These are phyloP conservation scores for Botrytis tulipae DNA, from an alignment of 2,329 filamentous ascomycete genomes.

Conservation along the genomic window DNA sequence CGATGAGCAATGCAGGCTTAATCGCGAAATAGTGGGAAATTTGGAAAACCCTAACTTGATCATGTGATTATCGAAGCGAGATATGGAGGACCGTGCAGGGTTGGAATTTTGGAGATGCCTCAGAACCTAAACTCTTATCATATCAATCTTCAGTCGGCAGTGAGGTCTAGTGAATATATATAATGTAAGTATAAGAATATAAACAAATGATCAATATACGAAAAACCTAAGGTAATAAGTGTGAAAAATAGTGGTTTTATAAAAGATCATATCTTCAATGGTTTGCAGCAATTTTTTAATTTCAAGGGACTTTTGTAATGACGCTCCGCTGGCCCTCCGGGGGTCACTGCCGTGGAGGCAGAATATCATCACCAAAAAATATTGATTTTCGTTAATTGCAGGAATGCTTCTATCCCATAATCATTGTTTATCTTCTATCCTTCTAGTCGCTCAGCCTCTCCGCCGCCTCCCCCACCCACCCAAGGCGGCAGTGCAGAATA, in stretches of 20 bases:
- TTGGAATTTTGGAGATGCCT: background rate
- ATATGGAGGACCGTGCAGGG: background rate
- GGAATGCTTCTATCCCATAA: no score
- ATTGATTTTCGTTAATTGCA: no score
- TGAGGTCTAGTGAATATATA: background rate
- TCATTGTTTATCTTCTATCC: no score
- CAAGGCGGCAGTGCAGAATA: no score
- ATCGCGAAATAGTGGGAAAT: slow-evolving; percentile 14
- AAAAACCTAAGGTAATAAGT: background rate
- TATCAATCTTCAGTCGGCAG: background rate
- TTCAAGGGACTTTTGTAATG: background rate
- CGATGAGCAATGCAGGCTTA: slow-evolving; percentile 3
- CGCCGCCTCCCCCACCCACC: no score
- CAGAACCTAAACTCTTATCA: background rate
- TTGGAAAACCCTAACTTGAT: slow-evolving; percentile 18
- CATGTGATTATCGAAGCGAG: slow-evolving; percentile 19
- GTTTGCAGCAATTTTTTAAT: background rate
- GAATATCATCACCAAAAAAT: background rate
- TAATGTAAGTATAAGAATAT: background rate
- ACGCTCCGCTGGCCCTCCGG: slow-evolving; percentile 1
- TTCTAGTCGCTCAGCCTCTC: no score
- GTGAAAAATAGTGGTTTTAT: background rate
- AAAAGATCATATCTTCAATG: no score
- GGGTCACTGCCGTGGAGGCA: background rate
- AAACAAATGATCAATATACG: background rate